Base-by-base conservation (phyloP, 2,329 filamentous ascomycete species). In the Cytospora mali region DNA sequence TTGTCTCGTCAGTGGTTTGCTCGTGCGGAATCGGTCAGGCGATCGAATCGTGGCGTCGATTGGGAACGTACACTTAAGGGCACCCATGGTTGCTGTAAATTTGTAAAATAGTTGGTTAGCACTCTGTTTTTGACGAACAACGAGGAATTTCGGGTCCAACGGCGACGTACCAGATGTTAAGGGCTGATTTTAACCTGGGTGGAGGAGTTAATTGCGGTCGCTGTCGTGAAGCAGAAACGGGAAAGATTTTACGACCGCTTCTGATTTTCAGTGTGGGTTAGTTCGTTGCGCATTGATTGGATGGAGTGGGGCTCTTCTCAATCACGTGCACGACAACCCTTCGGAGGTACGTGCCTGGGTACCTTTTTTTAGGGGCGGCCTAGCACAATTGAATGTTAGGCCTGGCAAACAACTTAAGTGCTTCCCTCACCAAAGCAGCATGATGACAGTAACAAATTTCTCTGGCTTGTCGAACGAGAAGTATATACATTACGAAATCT, bases 11-110 rank as follows among this genome's bases (percentile, higher is more conserved):
- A 65, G 63, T 35, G 35, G 46, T 42, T 27, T 52, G 33, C 46
- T 62, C 55, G 48, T 6, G 31, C n/a, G 14, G 18, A 29, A 53
- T 60, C 61, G 55, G 61, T 63, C 52, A 55, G 31, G 52, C 42
- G 53, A 29, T 54, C 49, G 53, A 23, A 23, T 46, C 42, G 42
- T 23, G 42, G n/a, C 23, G 13, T 46, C 21, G n/a, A 9, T 21
- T 46, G 27, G 46, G 28, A 50, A 65, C 63, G 49, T 65, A 65
- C 63, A 99, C 87, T 99, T 99, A 83, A 97, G 92, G 87, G 94
- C 94, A 91, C 95, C 95, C 95, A 97, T 97, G 88, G 94, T 86
- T 79, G 76, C 83, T 85, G 72, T 73, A 67, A 23, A 29, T 57
- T 51, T 29, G 61, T 57, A 25, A 54, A 65, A 56, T 55, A 23